These are phyloP conservation scores for Trametes cinnabarina DNA, from an alignment of 768 basidiomycete genomes.

Conservation along the genomic window DNA sequence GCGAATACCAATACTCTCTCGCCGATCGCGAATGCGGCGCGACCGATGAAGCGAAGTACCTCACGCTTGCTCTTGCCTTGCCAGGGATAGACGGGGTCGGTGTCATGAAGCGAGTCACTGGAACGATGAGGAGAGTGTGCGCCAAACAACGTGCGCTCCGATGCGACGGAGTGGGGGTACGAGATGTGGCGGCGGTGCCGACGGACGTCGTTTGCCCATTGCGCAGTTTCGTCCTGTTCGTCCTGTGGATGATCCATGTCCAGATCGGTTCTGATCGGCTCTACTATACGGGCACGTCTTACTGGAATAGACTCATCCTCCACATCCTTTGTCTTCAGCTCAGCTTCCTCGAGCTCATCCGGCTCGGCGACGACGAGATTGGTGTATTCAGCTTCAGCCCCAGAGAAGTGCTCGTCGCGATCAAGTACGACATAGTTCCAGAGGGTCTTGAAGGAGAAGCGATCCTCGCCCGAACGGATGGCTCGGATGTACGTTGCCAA, in stretches of 20 bases:
- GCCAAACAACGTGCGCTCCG: slow-evolving; percentile 55
- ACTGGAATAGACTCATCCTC: slow-evolving; percentile 19
- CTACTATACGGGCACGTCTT: slow-evolving; percentile 21
- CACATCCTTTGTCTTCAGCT: slow-evolving; percentile 35
- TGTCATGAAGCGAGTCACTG: slow-evolving; percentile 55
- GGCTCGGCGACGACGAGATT: slow-evolving; percentile 54
- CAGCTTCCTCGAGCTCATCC: slow-evolving; percentile 51
- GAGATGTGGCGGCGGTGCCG: slow-evolving; percentile 36
- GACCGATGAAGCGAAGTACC: slow-evolving; percentile 42
- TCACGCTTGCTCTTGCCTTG: slow-evolving; percentile 20
- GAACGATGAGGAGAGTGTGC: slow-evolving; percentile 50
- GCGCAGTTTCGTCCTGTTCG: slow-evolving; percentile 42
- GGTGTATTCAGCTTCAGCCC: slow-evolving; percentile 48
- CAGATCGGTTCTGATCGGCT: slow-evolving; percentile 26
- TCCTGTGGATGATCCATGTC: slow-evolving; percentile 25
- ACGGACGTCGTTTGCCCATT: slow-evolving; percentile 52
- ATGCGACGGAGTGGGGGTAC: slow-evolving; percentile 45
- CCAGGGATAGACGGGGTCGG: slow-evolving; percentile 11
- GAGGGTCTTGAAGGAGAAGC: slow-evolving; percentile 47
- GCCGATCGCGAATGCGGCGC: slow-evolving; percentile 47
- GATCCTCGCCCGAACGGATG: slow-evolving; percentile 35
- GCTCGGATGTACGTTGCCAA: slow-evolving; percentile 45
- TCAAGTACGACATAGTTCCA: slow-evolving; percentile 60
- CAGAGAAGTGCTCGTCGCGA: slow-evolving; percentile 33
- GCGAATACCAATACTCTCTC: slow-evolving; percentile 70